A percentile compares a stretch with the other conserved stretches of the same genome.
phyloP scores from a whole-genome alignment of 2,329 filamentous ascomycete species.

The Colletotrichum tropicicola region DNA sequence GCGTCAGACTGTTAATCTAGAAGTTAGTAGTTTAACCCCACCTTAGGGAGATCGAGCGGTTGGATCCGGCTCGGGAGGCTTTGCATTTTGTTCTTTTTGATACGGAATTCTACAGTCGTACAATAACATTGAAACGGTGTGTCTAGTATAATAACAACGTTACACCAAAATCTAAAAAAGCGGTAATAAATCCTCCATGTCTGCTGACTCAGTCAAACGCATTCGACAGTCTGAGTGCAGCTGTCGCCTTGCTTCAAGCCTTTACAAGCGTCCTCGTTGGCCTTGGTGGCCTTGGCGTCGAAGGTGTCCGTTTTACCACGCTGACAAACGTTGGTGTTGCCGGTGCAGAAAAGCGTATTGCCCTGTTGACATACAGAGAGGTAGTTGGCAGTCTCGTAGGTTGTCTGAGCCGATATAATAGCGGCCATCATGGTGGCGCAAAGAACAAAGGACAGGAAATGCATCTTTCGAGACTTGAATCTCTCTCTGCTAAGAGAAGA shows the following conservation, averaged over 20 bases:
- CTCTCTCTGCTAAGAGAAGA: no score
- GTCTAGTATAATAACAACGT: neutral
- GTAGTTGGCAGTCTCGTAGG: constrained; percentile 4
- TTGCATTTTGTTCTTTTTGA: neutral
- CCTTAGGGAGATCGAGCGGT: neutral
- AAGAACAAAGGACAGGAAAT: constrained; percentile 3
- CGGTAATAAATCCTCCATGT: neutral
- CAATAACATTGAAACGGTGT: neutral
- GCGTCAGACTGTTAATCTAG: neutral
- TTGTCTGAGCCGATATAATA: neutral
- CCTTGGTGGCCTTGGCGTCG: constrained; percentile 7
- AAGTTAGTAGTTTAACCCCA: neutral
- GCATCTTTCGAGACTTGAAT: neutral
- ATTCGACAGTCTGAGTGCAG: constrained; percentile 16
- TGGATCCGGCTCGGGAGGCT: neutral
- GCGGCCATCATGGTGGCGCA: neutral
- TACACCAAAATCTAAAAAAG: neutral
- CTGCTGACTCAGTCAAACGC: neutral
- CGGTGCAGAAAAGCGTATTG: constrained; percentile 12
- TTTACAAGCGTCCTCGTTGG: constrained; percentile 9
- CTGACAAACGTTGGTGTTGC: constrained; percentile 8
- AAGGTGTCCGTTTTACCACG: constrained; percentile 5
- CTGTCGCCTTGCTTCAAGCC: neutral
- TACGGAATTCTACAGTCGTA: neutral
- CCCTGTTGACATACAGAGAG: neutral